Evolutionary conservation across 768 basidiomycete species (phyloP).

Genomic region (Termitomyces sp.): DNA sequence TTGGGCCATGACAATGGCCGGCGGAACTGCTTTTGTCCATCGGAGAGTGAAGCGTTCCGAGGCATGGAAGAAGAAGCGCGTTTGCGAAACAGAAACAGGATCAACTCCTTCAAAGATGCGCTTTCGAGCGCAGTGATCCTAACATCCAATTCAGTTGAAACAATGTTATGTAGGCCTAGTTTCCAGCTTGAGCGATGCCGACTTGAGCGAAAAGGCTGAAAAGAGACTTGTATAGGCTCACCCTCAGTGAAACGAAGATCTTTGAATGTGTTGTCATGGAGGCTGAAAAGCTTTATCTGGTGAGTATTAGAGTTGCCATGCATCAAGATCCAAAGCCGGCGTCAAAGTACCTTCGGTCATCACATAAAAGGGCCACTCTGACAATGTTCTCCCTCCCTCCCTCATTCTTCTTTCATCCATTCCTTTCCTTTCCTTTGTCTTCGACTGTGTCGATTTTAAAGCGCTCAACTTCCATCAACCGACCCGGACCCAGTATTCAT

Average conservation of each 20-base stretch:
- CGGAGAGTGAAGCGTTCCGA: neutral
- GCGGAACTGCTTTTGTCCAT: neutral
- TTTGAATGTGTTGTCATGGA: neutral
- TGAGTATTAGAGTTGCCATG: neutral
- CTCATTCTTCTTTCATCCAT: neutral
- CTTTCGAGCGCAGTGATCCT: neutral
- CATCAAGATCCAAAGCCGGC: neutral
- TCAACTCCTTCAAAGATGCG: neutral
- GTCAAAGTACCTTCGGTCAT: neutral
- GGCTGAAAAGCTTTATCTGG: neutral
- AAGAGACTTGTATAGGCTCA: neutral
- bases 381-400: neutral
- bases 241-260: neutral
- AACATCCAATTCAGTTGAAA: neutral
- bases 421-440: neutral
- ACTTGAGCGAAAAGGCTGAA: neutral
- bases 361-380: neutral
- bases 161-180: too few species aligned
- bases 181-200: neutral
- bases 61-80: neutral
- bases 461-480: neutral
- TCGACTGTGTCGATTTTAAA: conserved; percentile 16
- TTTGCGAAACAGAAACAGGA: neutral
- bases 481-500: neutral
- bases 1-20: neutral